These are phyloP conservation scores for Trichoderma sp. DNA, from an alignment of 2,329 filamentous ascomycete species.

Conservation along the genomic window DNA sequence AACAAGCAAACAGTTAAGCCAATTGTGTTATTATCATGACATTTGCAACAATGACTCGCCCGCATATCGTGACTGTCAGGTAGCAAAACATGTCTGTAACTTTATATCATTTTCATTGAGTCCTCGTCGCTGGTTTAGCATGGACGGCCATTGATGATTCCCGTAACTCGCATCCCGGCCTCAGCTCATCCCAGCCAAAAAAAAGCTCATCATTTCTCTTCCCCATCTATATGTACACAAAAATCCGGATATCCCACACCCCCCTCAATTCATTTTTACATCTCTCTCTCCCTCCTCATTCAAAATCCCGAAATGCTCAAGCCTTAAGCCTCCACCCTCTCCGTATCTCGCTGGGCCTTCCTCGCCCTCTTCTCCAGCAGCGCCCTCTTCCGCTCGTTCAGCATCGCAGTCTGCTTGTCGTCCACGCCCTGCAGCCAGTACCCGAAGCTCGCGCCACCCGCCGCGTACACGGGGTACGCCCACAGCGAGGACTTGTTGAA, in stretches of 20 bases:
- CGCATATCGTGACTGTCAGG: background rate
- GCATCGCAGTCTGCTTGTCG: slow-evolving; percentile 70
- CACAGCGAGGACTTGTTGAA: slow-evolving; percentile 81
- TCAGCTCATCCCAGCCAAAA: background rate
- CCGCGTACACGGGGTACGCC: slow-evolving; percentile 88
- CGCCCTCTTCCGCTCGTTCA: slow-evolving; percentile 73
- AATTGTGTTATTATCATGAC: background rate
- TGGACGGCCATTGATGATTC: background rate
- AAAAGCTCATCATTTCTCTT: background rate
- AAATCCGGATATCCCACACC: background rate
- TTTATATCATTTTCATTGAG: background rate
- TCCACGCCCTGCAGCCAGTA: slow-evolving; percentile 96
- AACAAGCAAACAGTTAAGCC: background rate
- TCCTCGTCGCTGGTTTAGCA: background rate
- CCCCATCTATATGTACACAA: slow-evolving; percentile 5
- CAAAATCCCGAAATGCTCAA: background rate
- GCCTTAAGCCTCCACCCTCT: slow-evolving; percentile 18
- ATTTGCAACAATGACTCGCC: background rate
- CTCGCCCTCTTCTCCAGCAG: slow-evolving; percentile 88
- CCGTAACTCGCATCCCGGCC: background rate
- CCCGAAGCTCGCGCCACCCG: slow-evolving; percentile 84
- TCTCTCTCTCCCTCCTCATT: background rate
- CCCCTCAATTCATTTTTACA: background rate
- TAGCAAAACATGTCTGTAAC: background rate
- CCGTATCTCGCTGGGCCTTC: slow-evolving; percentile 44